Evolutionary conservation across 2,329 filamentous ascomycete genomes (phyloP).

Genomic region (Fusarium nisikadoi): DNA sequence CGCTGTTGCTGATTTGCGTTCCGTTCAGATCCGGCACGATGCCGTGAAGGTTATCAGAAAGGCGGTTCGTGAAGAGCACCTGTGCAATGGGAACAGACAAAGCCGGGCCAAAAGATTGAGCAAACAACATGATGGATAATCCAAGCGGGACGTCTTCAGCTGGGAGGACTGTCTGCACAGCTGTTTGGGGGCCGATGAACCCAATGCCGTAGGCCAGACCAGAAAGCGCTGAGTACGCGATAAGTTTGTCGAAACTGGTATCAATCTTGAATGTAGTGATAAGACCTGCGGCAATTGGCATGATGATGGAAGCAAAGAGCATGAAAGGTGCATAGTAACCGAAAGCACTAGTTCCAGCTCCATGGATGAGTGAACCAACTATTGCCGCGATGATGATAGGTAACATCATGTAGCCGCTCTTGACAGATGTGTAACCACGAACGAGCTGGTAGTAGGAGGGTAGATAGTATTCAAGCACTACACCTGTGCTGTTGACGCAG

Average conservation of each 20-base stretch:
- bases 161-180: slow-evolving; percentile 10
- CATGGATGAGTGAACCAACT: slow-evolving; percentile 17
- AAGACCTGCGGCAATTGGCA: slow-evolving; percentile 11
- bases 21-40: background rate
- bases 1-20: background rate
- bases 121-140: slow-evolving; percentile 37
- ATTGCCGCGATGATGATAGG: slow-evolving; percentile 28
- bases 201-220: slow-evolving; percentile 26
- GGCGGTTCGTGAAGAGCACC: slow-evolving; percentile 28
- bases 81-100: slow-evolving; percentile 30
- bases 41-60: slow-evolving; percentile 9
- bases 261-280: slow-evolving; percentile 17
- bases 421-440: slow-evolving; percentile 50
- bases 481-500: slow-evolving; percentile 49
- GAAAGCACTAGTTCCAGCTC: slow-evolving; percentile 9
- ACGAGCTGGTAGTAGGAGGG: slow-evolving; percentile 57
- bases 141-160: slow-evolving; percentile 28
- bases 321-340: slow-evolving; percentile 30
- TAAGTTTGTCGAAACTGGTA: slow-evolving; percentile 1
- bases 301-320: slow-evolving; percentile 13
- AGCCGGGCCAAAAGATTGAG: slow-evolving; percentile 35
- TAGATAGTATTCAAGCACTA: slow-evolving; percentile 49
- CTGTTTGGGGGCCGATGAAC: slow-evolving; percentile 19
- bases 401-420: slow-evolving; percentile 43
- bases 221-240: slow-evolving; percentile 9